Evolutionary conservation across 768 basidiomycete species (phyloP).

Genomic region (Boletus insuetus): DNA sequence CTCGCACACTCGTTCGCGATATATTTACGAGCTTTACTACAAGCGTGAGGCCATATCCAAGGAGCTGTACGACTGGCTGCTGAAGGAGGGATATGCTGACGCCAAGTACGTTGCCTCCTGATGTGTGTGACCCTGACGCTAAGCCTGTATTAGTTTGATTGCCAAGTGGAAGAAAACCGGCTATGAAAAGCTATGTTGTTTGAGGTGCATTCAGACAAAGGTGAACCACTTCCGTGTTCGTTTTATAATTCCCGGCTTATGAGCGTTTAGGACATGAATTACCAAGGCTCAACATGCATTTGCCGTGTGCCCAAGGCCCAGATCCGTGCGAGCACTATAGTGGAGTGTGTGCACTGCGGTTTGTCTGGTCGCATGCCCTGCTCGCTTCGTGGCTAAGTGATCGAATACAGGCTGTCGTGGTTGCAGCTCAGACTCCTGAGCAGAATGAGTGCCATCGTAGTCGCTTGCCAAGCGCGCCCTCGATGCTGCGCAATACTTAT

Average conservation of each 20-base stretch:
- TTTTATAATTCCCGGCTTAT: slow-evolving; percentile 8
- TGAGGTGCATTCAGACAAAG: slow-evolving; percentile 94
- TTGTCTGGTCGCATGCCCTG: slow-evolving; percentile 32
- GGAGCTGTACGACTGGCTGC: slow-evolving; percentile 94
- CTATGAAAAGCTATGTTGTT: slow-evolving; percentile 96
- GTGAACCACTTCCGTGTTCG: slow-evolving; percentile 38
- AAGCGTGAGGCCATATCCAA: slow-evolving; percentile 93
- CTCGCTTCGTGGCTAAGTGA: slow-evolving; percentile 8
- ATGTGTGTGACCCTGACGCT: slow-evolving; percentile 3
- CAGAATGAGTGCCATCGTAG: not conserved
- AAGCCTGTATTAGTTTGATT: slow-evolving; percentile 60
- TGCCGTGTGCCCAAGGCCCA: slow-evolving; percentile 96
- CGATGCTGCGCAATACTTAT: too few relatives aligned
- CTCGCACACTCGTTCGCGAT: slow-evolving; percentile 91
- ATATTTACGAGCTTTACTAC: slow-evolving; percentile 98
- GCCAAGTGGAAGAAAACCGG: slow-evolving; percentile 99
- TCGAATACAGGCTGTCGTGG: slow-evolving; percentile 72
- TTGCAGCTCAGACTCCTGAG: slow-evolving; percentile 83
- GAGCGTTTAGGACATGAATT: slow-evolving; percentile 88
- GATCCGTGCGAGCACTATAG: slow-evolving; percentile 83
- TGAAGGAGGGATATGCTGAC: slow-evolving; percentile 97
- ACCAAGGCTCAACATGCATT: slow-evolving; percentile 96
- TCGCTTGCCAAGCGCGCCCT: not conserved
- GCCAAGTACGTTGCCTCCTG: slow-evolving; percentile 65
- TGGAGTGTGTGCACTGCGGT: slow-evolving; percentile 98